Evolutionary conservation across 2,329 filamentous ascomycete species (phyloP).

Genomic region (Fusarium floridanum): DNA sequence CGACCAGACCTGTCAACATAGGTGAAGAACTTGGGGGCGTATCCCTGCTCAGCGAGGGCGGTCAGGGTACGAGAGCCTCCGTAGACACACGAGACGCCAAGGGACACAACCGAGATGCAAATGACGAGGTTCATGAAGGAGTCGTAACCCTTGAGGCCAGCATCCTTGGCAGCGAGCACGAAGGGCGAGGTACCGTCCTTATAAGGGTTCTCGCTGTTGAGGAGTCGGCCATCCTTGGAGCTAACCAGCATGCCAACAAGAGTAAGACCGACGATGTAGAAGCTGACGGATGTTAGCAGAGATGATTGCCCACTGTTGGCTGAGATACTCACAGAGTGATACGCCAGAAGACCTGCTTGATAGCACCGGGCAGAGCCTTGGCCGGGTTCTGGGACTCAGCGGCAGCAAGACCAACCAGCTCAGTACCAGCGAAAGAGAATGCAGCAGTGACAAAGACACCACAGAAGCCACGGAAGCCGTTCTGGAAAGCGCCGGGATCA

Average conservation of each 20-base stretch:
- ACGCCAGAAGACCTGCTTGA: slow-evolving; percentile 78
- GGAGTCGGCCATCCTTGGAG: slow-evolving; percentile 58
- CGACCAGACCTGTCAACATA: slow-evolving; percentile 68
- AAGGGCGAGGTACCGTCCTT: slow-evolving; percentile 61
- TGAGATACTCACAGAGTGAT: slow-evolving; percentile 55
- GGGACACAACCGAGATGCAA: slow-evolving; percentile 66
- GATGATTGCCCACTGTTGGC: background rate
- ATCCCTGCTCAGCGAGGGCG: slow-evolving; percentile 68
- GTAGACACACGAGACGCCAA: slow-evolving; percentile 67
- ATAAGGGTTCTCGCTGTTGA: slow-evolving; percentile 49
- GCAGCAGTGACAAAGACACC: slow-evolving; percentile 77
- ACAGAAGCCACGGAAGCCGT: slow-evolving; percentile 78
- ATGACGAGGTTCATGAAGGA: slow-evolving; percentile 68
- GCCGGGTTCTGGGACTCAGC: slow-evolving; percentile 76
- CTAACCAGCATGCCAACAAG: slow-evolving; percentile 62
- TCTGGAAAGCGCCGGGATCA: slow-evolving; percentile 67
- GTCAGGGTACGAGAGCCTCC: slow-evolving; percentile 68
- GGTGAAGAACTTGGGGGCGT: slow-evolving; percentile 65
- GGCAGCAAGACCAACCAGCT: slow-evolving; percentile 77
- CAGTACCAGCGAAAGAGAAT: slow-evolving; percentile 76
- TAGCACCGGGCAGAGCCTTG: slow-evolving; percentile 79
- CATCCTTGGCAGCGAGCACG: slow-evolving; percentile 63
- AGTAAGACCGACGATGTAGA: slow-evolving; percentile 64
- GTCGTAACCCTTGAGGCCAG: slow-evolving; percentile 61
- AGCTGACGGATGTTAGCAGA: slow-evolving; percentile 40